Evolutionary conservation across 2,329 filamentous ascomycete species (phyloP), one percentile per base, ranked within the genome.

Genomic region (Aspergillus unguis): DNA sequence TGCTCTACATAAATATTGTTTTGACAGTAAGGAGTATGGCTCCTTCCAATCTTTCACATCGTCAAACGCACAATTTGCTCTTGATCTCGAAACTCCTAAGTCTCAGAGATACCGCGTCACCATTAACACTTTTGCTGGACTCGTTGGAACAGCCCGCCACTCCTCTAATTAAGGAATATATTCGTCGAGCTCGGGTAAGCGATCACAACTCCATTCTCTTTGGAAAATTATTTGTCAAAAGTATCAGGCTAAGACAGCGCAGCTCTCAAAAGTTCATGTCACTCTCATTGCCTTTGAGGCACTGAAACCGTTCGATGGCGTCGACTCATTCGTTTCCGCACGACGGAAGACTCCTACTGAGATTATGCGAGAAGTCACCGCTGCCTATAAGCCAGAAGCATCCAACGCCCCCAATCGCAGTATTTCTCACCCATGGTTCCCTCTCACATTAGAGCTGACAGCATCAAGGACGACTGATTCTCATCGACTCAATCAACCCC

Each of bases 81-180:
- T 78, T 95, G 2, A 85, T 96, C 50, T 88, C 91, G 58, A 92
- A 90, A 66, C 77, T 96, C 2, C 78, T 96, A 58, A 89, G 85
- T 65, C 77, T 90, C 51, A 82, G 90, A 57, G 88, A 94, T 70
- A 85, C 84, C 52, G 85, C 87, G 10, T 95, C 90, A 44, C 92
- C 92, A 2, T 84, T 97, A 64, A 96, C 92, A 0, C 77, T 97
- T 27, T 73, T 96, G 3, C 78, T 96, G 52, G 92, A 97, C 71
- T 89, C 81, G 32, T 77, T 96, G 29, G 90, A 95, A 73, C 91
- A 96, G 72, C 84, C 85, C 27, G 88, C 85, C 5, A 79, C 77
- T 29, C 85, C 85, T 0, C 73, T 96, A 3, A 58, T 92, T 2
- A 74, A 77, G 17, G 91, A 96, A 70, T 89, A 92, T 70, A 82